These are phyloP conservation scores for Pontederia crassipes DNA, from an alignment of 176 grass and related monocot genomes.

Conservation along the genomic window DNA sequence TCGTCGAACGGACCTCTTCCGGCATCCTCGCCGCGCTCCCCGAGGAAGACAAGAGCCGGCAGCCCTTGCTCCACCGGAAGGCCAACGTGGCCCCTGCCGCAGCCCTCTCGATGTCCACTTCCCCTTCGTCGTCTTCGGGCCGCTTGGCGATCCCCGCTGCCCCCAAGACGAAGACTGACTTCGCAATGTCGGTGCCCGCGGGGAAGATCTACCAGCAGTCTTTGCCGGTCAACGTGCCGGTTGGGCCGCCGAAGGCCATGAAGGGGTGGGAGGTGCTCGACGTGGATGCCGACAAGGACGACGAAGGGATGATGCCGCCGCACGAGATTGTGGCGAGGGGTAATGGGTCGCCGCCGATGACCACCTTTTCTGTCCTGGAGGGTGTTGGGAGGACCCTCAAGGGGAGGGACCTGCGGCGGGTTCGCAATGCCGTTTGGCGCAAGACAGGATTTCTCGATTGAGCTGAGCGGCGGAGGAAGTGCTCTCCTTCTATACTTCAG, in stretches of 20 bases:
- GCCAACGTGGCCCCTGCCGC: neutral
- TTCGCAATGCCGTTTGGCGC: constrained; percentile 78
- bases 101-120: neutral
- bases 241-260: neutral
- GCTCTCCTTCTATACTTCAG: neutral
- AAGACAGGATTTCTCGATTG: constrained; percentile 81
- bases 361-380: constrained; percentile 68
- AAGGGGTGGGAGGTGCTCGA: neutral
- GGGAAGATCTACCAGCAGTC: constrained; percentile 21
- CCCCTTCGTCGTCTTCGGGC: constrained; percentile 3
- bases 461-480: constrained; percentile 4
- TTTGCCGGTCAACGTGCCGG: constrained; percentile 6
- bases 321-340: constrained; percentile 66
- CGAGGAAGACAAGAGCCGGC: constrained; percentile 9
- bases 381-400: constrained; percentile 76
- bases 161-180: constrained; percentile 3
- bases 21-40: constrained; percentile 14
- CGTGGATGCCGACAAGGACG: constrained; percentile 16
- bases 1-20: neutral
- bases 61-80: neutral
- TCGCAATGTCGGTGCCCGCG: constrained; percentile 1
- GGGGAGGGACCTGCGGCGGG: constrained; percentile 74
- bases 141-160: constrained; percentile 5
- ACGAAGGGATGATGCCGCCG: constrained; percentile 65
- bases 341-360: constrained; percentile 48